Conservation (phyloP, 2,329 filamentous ascomycete genomes). For the Pseudogymnoascus destructans region DNA sequence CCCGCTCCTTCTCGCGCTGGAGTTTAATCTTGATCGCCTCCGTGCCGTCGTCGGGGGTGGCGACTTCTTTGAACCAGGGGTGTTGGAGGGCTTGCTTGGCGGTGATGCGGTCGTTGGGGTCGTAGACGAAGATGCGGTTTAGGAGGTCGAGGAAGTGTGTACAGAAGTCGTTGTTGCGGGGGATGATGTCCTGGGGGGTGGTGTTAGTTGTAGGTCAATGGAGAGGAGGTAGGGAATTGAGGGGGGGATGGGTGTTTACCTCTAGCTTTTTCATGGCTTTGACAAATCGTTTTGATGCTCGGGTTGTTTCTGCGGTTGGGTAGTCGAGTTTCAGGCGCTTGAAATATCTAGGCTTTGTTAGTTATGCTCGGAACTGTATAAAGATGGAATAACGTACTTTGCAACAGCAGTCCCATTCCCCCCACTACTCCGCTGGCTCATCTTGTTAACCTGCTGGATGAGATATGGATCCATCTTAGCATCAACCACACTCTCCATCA, state of each 20-base stretch:
- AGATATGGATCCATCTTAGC: slow-evolving; percentile 44
- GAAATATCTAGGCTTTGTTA: slow-evolving; percentile 32
- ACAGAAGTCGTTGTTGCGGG: slow-evolving; percentile 44
- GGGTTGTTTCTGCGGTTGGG: slow-evolving; percentile 47
- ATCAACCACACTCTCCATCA: slow-evolving; percentile 60
- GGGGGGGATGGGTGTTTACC: slow-evolving; percentile 31
- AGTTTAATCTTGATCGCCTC: slow-evolving; percentile 51
- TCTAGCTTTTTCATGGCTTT: slow-evolving; percentile 58
- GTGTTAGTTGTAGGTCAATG: slow-evolving; percentile 17
- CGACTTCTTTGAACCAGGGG: slow-evolving; percentile 53
- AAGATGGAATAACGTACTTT: slow-evolving; percentile 37
- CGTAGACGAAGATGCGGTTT: slow-evolving; percentile 55
- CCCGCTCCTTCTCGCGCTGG: slow-evolving; percentile 19
- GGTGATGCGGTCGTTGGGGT: slow-evolving; percentile 50
- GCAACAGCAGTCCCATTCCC: slow-evolving; percentile 40
- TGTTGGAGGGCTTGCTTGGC: slow-evolving; percentile 54
- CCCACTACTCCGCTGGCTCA: slow-evolving; percentile 39
- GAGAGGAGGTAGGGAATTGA: no score
- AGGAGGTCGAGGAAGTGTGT: slow-evolving; percentile 51
- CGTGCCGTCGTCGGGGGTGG: slow-evolving; percentile 52
- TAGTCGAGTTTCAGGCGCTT: slow-evolving; percentile 54
- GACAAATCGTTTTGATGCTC: slow-evolving; percentile 52
- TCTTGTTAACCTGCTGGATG: slow-evolving; percentile 43
- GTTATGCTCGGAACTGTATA: not conserved
- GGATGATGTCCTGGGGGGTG: slow-evolving; percentile 48